Evolutionary conservation across 805 yeast species (phyloP), one percentile per base, ranked within the genome.

Genomic region (Metschnikowia peoriensis): DNA sequence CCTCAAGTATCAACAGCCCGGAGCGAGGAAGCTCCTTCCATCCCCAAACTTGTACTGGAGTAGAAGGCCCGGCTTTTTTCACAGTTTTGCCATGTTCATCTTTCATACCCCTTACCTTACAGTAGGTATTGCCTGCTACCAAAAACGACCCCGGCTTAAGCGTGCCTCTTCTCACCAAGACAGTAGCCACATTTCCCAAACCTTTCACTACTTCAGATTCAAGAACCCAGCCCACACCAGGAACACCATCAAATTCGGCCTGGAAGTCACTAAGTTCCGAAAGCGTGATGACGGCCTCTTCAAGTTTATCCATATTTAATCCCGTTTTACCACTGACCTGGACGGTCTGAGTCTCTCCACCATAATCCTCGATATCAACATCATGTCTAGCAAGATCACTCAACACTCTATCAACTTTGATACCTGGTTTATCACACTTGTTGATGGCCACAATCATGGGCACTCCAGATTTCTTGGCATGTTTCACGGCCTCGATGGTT

Each of bases 11-110:
- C 57, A 82, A 82, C 56, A 90, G 97, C 9, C 99, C 99, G 10
- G 96, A 94, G 48, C 82, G 88, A 0, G 98, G 98, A 38, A 92
- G 71, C 37, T 84, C 92, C 65, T 88, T 91, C 99, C 99, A 94
- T 0, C 99, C 99, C 66, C 89, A 79, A 7, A 94, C 77, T 62
- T 90, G 96, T 1, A 89, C 96, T 0, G 98, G 97, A 8, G 88
- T 85, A 0, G 97, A 86, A 0, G 99, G 98, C 0, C 83, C 81
- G 0, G 96, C 97, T 32, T 67, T 53, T 53, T 83, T 81, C 8
- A 90, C 68, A 0, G 75, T 52, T 57, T 83, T 83, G 4, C 93
- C 92, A 52, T 72, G 66, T 58, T 90, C 97, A 67, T 90, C 88
- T 51, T 78, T 79, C 80, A 94, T 80, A 15, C 86, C 82, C 60